phyloP scores from a whole-genome alignment of 176 grass and related monocot genomes.

The Avena atlantica region DNA sequence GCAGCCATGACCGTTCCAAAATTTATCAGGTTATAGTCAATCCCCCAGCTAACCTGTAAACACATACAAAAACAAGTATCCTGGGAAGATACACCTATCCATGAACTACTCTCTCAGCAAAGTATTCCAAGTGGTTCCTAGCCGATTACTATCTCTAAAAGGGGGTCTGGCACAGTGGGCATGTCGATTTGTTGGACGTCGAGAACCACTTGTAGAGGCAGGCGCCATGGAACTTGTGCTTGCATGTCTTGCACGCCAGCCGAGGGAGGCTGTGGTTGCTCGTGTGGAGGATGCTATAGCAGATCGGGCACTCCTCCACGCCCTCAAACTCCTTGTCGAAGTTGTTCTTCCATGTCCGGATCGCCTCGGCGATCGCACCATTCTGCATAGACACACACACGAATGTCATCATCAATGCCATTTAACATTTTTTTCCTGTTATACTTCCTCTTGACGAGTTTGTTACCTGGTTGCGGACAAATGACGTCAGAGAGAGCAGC shows the following conservation, averaged over 20 bases:
- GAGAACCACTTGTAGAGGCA: slow-evolving; percentile 99
- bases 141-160: slow-evolving; percentile 48
- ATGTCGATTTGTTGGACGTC: slow-evolving; percentile 97
- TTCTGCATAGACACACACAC: slow-evolving; percentile 50
- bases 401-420: background rate
- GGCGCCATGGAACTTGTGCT: slow-evolving; percentile 92
- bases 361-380: slow-evolving; percentile 87
- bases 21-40: background rate
- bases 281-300: slow-evolving; percentile 94
- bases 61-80: background rate
- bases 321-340: slow-evolving; percentile 98
- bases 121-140: background rate
- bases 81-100: background rate
- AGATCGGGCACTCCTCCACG: slow-evolving; percentile 95
- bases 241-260: slow-evolving; percentile 95
- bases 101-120: background rate
- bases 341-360: slow-evolving; percentile 84
- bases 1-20: background rate
- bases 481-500: slow-evolving; percentile 88
- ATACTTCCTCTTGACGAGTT: background rate
- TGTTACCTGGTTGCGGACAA: slow-evolving; percentile 79
- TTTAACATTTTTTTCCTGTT: background rate
- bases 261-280: slow-evolving; percentile 87
- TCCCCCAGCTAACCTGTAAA: background rate
- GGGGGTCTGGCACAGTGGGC: slow-evolving; percentile 90